Evolutionary conservation across 148 eudicot genomes (phyloP).

Genomic region (Vaccinium vitisidaea): DNA sequence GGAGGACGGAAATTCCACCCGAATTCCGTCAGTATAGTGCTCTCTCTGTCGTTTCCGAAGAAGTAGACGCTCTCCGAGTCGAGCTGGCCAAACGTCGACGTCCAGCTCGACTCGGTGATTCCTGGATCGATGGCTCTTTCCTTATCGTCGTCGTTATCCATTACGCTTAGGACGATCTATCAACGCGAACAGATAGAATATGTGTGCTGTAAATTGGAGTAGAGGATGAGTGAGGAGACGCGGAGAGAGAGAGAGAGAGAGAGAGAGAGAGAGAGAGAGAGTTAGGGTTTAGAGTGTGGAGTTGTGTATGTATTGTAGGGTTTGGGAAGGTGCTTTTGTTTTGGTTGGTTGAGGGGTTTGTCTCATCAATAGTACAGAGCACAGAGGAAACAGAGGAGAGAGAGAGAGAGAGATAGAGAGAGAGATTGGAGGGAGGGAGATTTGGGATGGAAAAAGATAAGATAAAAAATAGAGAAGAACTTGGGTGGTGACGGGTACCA

Average conservation of each 20-base stretch:
- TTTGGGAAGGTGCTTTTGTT: background rate
- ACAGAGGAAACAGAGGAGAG: slow-evolving; percentile 5
- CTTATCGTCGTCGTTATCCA: slow-evolving; percentile 31
- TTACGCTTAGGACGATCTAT: background rate
- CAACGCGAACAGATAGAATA: background rate
- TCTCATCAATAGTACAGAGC: slow-evolving; percentile 16
- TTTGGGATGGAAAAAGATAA: slow-evolving; percentile 15
- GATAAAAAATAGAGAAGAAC: slow-evolving; percentile 4
- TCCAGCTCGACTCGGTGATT: slow-evolving; percentile 28
- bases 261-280: slow-evolving; percentile 6
- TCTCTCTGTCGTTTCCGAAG: slow-evolving; percentile 26
- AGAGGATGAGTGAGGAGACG: background rate
- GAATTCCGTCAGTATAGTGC: slow-evolving; percentile 41
- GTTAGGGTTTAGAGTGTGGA: slow-evolving; percentile 11
- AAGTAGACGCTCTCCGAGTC: slow-evolving; percentile 29
- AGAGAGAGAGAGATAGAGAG: background rate
- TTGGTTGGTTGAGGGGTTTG: slow-evolving; percentile 8
- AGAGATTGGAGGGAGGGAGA: background rate
- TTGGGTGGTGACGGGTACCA: too few relatives aligned
- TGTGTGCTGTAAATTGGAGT: background rate
- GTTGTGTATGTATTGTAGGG: background rate
- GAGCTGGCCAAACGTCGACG: slow-evolving; percentile 10
- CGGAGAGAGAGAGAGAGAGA: slow-evolving; percentile 19
- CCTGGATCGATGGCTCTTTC: slow-evolving; percentile 6
- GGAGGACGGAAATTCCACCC: slow-evolving; percentile 36